Evolutionary conservation across 208 protist species (phyloP).

Genomic region (Wallacemonas sp.): DNA sequence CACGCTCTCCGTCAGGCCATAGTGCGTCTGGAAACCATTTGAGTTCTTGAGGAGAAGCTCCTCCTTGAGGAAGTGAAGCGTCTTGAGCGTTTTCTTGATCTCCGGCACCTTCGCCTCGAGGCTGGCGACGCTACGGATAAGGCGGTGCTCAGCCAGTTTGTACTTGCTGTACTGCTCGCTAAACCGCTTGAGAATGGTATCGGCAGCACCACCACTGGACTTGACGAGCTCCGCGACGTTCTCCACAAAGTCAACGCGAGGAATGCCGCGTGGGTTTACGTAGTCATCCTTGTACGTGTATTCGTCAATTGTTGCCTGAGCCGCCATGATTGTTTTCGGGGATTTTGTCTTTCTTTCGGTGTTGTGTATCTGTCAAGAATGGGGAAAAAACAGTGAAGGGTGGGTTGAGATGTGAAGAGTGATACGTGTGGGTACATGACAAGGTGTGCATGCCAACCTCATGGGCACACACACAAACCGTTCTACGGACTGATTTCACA

Average conservation of each 20-base stretch:
- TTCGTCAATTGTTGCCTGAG: constrained; percentile 37
- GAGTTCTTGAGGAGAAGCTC: constrained; percentile 17
- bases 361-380: too few species aligned
- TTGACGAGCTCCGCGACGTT: constrained; percentile 81
- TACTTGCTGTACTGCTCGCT: constrained; percentile 93
- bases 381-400: too few species aligned
- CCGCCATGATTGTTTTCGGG: constrained; percentile 12
- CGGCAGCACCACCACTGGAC: constrained; percentile 67
- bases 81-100: constrained; percentile 91
- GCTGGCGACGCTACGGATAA: constrained; percentile 80
- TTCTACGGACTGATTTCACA: too few species aligned
- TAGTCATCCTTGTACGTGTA: constrained; percentile 89
- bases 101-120: constrained; percentile 92
- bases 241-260: constrained; percentile 81
- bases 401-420: too few species aligned
- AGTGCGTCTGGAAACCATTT: constrained; percentile 72
- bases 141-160: constrained; percentile 91
- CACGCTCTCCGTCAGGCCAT: constrained; percentile 88
- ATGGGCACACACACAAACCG: too few species aligned
- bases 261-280: constrained; percentile 85
- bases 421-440: too few species aligned
- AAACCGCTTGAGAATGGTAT: constrained; percentile 85
- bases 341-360: too few species aligned
- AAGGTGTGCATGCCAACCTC: too few species aligned
- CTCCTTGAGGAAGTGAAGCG: constrained; percentile 81